A percentile compares a stretch with the other conserved stretches of the same genome.
Conservation (phyloP, 108 stramenopile genomes). For the Cyclotella kingstonii region DNA sequence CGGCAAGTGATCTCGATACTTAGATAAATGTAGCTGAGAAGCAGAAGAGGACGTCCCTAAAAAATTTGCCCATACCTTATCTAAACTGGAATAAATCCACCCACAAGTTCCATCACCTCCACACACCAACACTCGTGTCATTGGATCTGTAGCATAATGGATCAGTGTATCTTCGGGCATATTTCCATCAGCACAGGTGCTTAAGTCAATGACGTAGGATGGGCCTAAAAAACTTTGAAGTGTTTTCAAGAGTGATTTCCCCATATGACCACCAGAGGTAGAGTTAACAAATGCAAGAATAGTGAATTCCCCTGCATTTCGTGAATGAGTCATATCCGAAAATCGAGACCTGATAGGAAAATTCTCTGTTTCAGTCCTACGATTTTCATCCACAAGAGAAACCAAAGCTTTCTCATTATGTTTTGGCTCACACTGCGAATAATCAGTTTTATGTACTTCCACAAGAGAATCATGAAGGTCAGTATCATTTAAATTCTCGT, state of each 20-base stretch:
- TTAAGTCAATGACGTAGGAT: constrained; percentile 49
- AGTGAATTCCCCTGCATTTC: constrained; percentile 47
- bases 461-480: not conserved
- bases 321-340: too few relatives aligned
- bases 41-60: constrained; percentile 16
- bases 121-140: constrained; percentile 54
- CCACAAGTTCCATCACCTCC: constrained; percentile 78
- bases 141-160: constrained; percentile 47
- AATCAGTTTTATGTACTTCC: too few relatives aligned
- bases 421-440: too few relatives aligned
- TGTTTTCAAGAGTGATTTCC: constrained; percentile 19
- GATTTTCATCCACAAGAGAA: too few relatives aligned
- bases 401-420: not conserved
- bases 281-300: constrained; percentile 53
- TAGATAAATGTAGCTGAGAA: constrained; percentile 19
- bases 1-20: constrained; percentile 48
- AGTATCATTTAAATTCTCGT: not conserved
- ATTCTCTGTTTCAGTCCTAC: too few relatives aligned
- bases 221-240: constrained; percentile 27
- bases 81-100: constrained; percentile 63
- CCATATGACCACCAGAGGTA: constrained; percentile 43
- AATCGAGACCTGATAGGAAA: too few relatives aligned
- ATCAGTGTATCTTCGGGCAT: constrained; percentile 53
- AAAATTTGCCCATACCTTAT: constrained; percentile 45
- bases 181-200: constrained; percentile 37